Base-by-base conservation (phyloP, 257 asterid species). In the Thymus mandschuricus region DNA sequence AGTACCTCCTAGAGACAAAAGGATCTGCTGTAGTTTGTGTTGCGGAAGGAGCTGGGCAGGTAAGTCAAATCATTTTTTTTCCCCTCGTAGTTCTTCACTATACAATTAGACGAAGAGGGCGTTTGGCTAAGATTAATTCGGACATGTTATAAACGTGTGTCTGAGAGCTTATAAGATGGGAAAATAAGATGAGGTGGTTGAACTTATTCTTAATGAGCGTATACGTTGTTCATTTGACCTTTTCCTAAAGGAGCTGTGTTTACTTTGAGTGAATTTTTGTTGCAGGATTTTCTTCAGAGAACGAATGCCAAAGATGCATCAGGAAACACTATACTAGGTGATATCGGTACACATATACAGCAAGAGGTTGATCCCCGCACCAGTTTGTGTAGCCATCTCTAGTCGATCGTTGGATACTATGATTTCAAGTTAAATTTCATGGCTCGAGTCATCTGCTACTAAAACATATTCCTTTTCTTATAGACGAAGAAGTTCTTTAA, bases 31-130 rank as follows among this genome's bases (percentile, higher is more conserved):
- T 94, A 35, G 81, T 94, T 68, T 94, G 98, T 83, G 92, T 83
- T 73, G 98, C 98, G 15, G 98, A 94, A 82, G 98, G 98, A 78
- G 97, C 96, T 76, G 98, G 97, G 45, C 96, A 91, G 92, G 98
- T 89, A 62, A 82, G 84, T 66, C 21, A 49, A 12, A n/a, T 38
- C 52, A 38, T 50, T 45, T 63, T 78, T 60, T 50, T 63, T 21
- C 21, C 21, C 38, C 55, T 46, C 60, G 15, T 57, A 38, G 48
- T 72, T 29, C 52, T 34, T 52, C 34, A 46, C 29, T 3, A 31
- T 10, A 28, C 27, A 11, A 56, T 12, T 10, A 28, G 48, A 8
- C 15, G 46, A 21, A 21, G 21, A 21, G 21, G 21, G 31, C 6
- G 60, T 29, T 13, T 38, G 41, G 41, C 41, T 38, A 38, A 38